These are phyloP conservation scores for Vaccinium darrowii DNA, from an alignment of 148 eudicot species.

Conservation along the genomic window DNA sequence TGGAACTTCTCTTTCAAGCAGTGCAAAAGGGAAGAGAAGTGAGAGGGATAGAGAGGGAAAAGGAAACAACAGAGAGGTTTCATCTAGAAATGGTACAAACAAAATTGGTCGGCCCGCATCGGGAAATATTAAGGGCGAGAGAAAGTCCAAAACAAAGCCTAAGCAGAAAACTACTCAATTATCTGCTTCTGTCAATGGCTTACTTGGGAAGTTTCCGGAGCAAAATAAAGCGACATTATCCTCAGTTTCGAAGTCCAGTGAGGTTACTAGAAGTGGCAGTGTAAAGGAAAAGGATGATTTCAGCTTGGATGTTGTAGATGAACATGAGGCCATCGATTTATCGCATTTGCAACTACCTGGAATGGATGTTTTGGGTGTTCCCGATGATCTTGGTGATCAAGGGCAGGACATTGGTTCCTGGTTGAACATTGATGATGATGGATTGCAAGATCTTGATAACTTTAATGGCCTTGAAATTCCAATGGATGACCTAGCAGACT, in stretches of 20 bases:
- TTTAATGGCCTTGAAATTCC: constrained; percentile 73
- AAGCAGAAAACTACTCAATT: constrained; percentile 57
- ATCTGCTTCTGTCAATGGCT: constrained; percentile 48
- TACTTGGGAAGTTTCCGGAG: constrained; percentile 40
- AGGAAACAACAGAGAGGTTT: constrained; percentile 39
- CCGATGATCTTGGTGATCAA: constrained; percentile 56
- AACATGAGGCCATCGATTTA: constrained; percentile 45
- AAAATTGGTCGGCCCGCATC: constrained; percentile 49
- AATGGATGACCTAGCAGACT: constrained; percentile 71
- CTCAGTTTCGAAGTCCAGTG: constrained; percentile 30
- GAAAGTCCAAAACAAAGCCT: constrained; percentile 56
- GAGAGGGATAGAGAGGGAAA: constrained; percentile 68
- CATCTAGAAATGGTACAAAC: constrained; percentile 41
- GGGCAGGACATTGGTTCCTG: constrained; percentile 72
- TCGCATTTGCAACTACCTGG: constrained; percentile 57
- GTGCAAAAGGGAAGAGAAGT: constrained; percentile 68
- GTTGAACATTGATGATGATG: constrained; percentile 74
- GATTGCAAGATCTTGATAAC: constrained; percentile 50
- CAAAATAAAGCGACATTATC: constrained; percentile 39
- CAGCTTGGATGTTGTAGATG: constrained; percentile 34
- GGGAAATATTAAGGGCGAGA: constrained; percentile 53
- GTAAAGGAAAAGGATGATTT: constrained; percentile 32
- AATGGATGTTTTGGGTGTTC: constrained; percentile 47
- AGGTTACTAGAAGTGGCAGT: constrained; percentile 22
- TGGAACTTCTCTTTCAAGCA: constrained; percentile 43